Evolutionary conservation across 495 filamentous ascomycete species (phyloP), one percentile per base, ranked within the genome.

Genomic region (Penicillium subrubescens): DNA sequence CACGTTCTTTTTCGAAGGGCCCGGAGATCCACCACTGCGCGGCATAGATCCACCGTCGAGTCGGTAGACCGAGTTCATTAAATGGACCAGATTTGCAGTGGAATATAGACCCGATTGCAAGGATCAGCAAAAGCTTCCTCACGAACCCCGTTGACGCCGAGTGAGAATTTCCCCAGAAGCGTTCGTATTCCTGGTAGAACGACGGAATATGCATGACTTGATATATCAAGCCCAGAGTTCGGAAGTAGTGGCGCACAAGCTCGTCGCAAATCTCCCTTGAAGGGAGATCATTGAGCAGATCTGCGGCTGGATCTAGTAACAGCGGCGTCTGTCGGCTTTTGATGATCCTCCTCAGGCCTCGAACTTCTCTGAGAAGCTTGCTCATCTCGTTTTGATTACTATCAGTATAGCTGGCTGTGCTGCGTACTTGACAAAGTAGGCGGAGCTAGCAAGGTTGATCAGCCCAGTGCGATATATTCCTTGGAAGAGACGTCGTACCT

Each of bases 201-300:
- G 76, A 75, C 1, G 85, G 83, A n/a, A 84, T 65, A 62, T 88
- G 85, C 10, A 88, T 35, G 10, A 90, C 80, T 21, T 86, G 79
- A 60, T 87, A 77, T 56, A 84, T 72, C 11, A 64, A 53, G 51
- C 84, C 83, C 17, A 81, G 71, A 1, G 81, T 66, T 31, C 77
- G 77, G 3, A 79, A 68, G 43, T 81, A 74, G 0, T 77, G 75
- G 0, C 71, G 71, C 1, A 73, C 62, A 12, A 80, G 70, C 23
- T 60, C 51, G 52, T 75, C 67, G 41, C 71, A 73, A 1, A 65
- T 27, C 21, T 66, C 62, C 27, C 60, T 61, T 7, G 59, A 31
- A 4, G 71, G 71, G 1, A 73, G 21, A 25, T 71, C 63, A 51
- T 59, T 58, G 39, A 71, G 34, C 7, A 71, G 29, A 23, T 33